A percentile compares a stretch with the other conserved stretches of the same genome.
These are phyloP conservation scores for Gynochthodes officinalis DNA, from an alignment of 257 asterid genomes.

Conservation along the genomic window DNA sequence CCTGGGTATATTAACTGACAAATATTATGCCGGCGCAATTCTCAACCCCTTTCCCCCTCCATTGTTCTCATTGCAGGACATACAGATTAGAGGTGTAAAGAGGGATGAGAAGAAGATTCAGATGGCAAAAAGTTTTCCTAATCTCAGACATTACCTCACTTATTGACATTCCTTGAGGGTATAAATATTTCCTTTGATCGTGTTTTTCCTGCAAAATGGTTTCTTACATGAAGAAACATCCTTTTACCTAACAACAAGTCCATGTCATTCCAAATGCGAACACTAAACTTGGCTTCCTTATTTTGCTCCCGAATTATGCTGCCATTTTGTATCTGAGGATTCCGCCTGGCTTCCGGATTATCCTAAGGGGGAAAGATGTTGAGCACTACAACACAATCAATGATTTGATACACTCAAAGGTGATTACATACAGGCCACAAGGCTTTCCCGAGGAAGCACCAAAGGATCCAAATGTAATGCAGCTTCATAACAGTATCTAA, in stretches of 20 bases:
- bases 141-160: slow-evolving; percentile 62
- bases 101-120: slow-evolving; percentile 64
- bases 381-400: slow-evolving; percentile 50
- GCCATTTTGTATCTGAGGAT: slow-evolving; percentile 59
- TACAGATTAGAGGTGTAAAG: slow-evolving; percentile 58
- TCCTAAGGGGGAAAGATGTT: slow-evolving; percentile 54
- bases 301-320: slow-evolving; percentile 57
- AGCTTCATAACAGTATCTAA: background rate
- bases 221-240: too few species aligned
- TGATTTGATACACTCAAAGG: slow-evolving; percentile 40
- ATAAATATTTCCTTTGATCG: slow-evolving; percentile 12
- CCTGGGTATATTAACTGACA: background rate
- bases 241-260: background rate
- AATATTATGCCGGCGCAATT: background rate
- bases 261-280: background rate
- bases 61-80: slow-evolving; percentile 46
- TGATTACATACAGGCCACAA: slow-evolving; percentile 47
- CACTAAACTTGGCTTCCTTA: slow-evolving; percentile 5
- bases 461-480: slow-evolving; percentile 44
- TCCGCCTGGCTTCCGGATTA: slow-evolving; percentile 55
- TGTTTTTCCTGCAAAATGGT: too few species aligned
- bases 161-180: slow-evolving; percentile 81
- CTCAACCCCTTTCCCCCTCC: background rate
- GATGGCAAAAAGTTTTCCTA: slow-evolving; percentile 50
- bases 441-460: slow-evolving; percentile 27